A percentile compares a stretch with the other conserved stretches of the same genome.
phyloP scores from a whole-genome alignment of 495 filamentous ascomycete species.

The Neurospora sublineolata region DNA sequence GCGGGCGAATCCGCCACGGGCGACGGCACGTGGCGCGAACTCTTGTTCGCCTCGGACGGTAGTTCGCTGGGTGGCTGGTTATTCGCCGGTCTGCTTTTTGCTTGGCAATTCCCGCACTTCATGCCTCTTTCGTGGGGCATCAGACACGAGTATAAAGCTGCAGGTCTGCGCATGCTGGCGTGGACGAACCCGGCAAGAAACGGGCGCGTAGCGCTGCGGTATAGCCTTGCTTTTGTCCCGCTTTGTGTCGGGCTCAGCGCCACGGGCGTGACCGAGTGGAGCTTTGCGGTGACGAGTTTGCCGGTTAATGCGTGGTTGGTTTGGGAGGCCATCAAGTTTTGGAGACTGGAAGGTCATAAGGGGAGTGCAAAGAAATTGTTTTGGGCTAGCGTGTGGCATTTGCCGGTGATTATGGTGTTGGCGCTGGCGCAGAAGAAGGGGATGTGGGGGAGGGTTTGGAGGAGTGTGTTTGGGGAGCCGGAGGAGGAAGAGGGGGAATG shows the following conservation, averaged over 20 bases:
- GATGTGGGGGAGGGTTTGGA: constrained; percentile 78
- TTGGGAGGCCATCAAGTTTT: constrained; percentile 72
- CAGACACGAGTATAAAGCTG: constrained; percentile 75
- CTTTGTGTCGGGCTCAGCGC: constrained; percentile 75
- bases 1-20: constrained; percentile 76
- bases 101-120: constrained; percentile 98
- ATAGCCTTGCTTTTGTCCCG: constrained; percentile 78
- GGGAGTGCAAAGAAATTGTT: constrained; percentile 80
- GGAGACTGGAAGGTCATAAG: constrained; percentile 61
- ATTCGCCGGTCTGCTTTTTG: constrained; percentile 70
- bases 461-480: constrained; percentile 47
- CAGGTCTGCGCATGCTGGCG: constrained; percentile 81
- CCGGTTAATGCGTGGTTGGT: constrained; percentile 81
- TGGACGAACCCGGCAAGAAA: constrained; percentile 83
- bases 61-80: constrained; percentile 77
- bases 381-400: constrained; percentile 96
- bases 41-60: constrained; percentile 44
- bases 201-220: constrained; percentile 73
- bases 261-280: constrained; percentile 73
- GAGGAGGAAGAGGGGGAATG: constrained; percentile 35
- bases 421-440: constrained; percentile 93
- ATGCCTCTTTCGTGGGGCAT: constrained; percentile 83
- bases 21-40: constrained; percentile 60
- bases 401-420: constrained; percentile 81
- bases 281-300: constrained; percentile 69